Percentiles rank a stretch among this genome's conserved stretches.
Evolutionary conservation across 305 asterid genomes (phyloP).

Genomic region (Stenogyne calaminthoides): DNA sequence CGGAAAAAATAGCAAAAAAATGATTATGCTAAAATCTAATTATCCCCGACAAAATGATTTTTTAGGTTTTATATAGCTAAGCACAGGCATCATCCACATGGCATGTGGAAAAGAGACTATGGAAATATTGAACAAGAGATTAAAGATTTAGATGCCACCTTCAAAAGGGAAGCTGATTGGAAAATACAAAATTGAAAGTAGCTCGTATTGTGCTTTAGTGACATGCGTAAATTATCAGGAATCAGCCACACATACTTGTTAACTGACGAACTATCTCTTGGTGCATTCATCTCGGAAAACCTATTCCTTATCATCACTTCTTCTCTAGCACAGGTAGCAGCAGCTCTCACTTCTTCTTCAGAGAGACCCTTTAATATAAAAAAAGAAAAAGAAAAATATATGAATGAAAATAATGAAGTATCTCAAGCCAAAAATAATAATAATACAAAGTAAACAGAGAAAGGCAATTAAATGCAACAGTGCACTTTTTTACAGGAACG

Average conservation of each 20-base stretch:
- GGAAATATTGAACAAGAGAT: constrained; percentile 10
- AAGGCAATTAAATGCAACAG: not conserved
- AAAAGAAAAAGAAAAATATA: constrained; percentile 25
- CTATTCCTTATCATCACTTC: constrained; percentile 98
- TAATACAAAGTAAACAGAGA: constrained; percentile 6
- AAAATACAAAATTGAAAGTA: not conserved
- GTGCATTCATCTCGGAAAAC: constrained; percentile 99
- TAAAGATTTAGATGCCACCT: constrained; percentile 10
- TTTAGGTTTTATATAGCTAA: constrained; percentile 15
- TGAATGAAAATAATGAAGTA: constrained; percentile 21
- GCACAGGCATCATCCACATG: constrained; percentile 15
- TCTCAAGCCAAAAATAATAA: constrained; percentile 8
- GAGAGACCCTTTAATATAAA: constrained; percentile 78
- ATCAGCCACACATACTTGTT: constrained; percentile 65
- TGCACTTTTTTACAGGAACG: constrained; percentile 1
- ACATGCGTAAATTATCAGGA: constrained; percentile 15
- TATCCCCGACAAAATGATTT: constrained; percentile 11
- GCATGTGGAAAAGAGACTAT: constrained; percentile 25
- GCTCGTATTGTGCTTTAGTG: not conserved
- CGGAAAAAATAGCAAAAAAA: not conserved
- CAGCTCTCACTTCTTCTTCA: constrained; percentile 97
- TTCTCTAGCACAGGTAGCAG: constrained; percentile 98
- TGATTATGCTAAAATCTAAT: constrained; percentile 15
- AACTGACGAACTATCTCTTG: constrained; percentile 79
- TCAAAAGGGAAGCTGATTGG: constrained; percentile 16